These are phyloP conservation scores for Blastobotrys apis DNA, from an alignment of 1,139 yeast species.

Conservation along the genomic window DNA sequence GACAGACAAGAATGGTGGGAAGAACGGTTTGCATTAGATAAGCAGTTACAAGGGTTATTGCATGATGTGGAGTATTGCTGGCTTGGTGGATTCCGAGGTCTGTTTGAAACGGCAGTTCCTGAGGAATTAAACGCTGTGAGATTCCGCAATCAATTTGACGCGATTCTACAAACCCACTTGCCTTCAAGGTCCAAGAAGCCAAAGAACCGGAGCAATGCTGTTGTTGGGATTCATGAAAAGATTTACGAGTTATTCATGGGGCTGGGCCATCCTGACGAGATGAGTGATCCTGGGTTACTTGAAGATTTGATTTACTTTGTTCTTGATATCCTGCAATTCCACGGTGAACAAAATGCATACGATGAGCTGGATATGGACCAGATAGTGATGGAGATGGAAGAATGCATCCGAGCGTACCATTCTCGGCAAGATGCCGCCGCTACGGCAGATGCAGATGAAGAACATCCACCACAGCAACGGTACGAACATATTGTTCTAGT, in stretches of 20 bases:
- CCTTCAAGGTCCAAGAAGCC: slow-evolving; percentile 31
- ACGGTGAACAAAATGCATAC: slow-evolving; percentile 60
- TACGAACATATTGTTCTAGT: slow-evolving; percentile 61
- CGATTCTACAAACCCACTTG: slow-evolving; percentile 34
- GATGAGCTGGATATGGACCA: slow-evolving; percentile 60
- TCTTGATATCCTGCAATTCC: slow-evolving; percentile 55
- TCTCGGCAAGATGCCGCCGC: slow-evolving; percentile 12
- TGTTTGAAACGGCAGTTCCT: slow-evolving; percentile 40
- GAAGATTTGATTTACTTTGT: slow-evolving; percentile 65
- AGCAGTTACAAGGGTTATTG: slow-evolving; percentile 51
- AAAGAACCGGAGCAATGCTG: slow-evolving; percentile 1
- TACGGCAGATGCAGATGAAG: too few species aligned
- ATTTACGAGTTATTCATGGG: slow-evolving; percentile 51
- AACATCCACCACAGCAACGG: slow-evolving; percentile 9
- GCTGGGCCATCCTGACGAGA: slow-evolving; percentile 39
- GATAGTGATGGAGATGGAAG: slow-evolving; percentile 46
- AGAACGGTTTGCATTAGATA: slow-evolving; percentile 58
- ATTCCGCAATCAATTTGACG: slow-evolving; percentile 41
- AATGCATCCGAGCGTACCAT: slow-evolving; percentile 38
- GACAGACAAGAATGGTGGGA: slow-evolving; percentile 79
- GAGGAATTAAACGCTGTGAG: slow-evolving; percentile 32
- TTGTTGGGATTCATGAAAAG: slow-evolving; percentile 47
- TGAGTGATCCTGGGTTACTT: slow-evolving; percentile 40
- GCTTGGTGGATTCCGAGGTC: slow-evolving; percentile 76
- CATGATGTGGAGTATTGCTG: slow-evolving; percentile 57